These are phyloP conservation scores for Sarocladium strictum DNA, from an alignment of 2,329 filamentous ascomycete genomes.

Conservation along the genomic window DNA sequence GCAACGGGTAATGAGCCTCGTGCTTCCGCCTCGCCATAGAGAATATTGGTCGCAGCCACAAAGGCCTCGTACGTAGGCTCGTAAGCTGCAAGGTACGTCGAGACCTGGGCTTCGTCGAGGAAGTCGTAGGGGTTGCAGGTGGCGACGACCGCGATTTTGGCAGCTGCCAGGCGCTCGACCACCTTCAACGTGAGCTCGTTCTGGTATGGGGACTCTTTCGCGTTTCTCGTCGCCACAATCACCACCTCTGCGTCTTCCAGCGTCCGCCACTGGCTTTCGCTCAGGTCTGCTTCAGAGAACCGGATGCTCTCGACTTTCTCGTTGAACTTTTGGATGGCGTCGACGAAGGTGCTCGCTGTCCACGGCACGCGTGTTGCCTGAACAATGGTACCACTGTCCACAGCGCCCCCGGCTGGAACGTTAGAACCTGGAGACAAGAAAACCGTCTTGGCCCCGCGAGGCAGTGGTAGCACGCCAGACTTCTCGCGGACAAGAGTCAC, in stretches of 20 bases:
- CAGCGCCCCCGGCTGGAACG: conserved; percentile 18
- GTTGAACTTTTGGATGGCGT: conserved; percentile 14
- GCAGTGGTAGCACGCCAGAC: conserved; percentile 14
- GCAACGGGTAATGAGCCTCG: conserved; percentile 15
- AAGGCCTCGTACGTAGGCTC: conserved; percentile 21
- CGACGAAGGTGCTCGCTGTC: conserved; percentile 17
- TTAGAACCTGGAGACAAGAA: conserved; percentile 20
- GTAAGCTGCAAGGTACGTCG: conserved; percentile 19
- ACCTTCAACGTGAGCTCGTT: conserved; percentile 16
- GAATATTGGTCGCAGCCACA: conserved; percentile 14
- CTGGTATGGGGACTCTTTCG: conserved; percentile 19
- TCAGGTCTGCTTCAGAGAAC: conserved; percentile 15
- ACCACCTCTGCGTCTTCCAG: conserved; percentile 18
- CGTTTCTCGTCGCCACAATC: conserved; percentile 20
- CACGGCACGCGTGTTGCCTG: conserved; percentile 20
- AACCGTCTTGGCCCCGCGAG: conserved; percentile 14
- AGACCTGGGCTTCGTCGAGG: conserved; percentile 15
- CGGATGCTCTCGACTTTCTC: conserved; percentile 15
- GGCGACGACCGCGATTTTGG: conserved; percentile 16
- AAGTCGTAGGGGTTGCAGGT: conserved; percentile 22
- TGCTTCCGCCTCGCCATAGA: conserved; percentile 15
- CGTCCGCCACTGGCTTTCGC: conserved; percentile 15
- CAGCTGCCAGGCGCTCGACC: conserved; percentile 11
- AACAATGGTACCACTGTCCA: conserved; percentile 15
- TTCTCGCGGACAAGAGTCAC: conserved; percentile 16